Base-by-base conservation (phyloP, 306 rosid genomes). In the Dalbergia cochinchinensis region DNA sequence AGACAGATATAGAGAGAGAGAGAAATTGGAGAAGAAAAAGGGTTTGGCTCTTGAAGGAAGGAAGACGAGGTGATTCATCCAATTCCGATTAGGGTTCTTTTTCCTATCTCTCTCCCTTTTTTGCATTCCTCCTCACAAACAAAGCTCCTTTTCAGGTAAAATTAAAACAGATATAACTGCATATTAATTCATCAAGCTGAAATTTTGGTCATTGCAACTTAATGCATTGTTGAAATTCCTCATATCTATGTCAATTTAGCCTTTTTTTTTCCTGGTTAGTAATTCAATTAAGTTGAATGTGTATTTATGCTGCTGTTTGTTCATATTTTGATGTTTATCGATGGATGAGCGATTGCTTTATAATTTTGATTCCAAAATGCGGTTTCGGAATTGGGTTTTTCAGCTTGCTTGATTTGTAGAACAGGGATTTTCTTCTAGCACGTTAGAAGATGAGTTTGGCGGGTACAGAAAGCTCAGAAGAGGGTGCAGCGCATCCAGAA, bases 391-490 rank as follows among this genome's bases (percentile, higher is more conserved):
- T 55, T 75, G 54, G 4, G 20, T 31, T 39, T 6, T 68, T 50
- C 13, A 50, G 34, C 15, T n/a, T 31, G 9, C 10, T 61, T 26
- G 58, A 65, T 70, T 4, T 55, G 63, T 76, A 69, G 78, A 58
- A 16, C 39, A 19, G 19, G 34, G 78, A 80, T 42, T 54, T n/a
- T 70, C 0, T 4, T 37, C 7, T 37, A 74, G 66, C 35, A 31
- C 70, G 63, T 67, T 48, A 71, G 42, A 79, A 26, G 66, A 83
- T 79, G 87, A 83, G 86, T 79, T 42, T 71, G 45, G 45, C 4
- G 14, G 59, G 59, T 4, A 55, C 70, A 12, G 85, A 59, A 72
- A 73, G 73, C 78, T 82, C 85, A 34, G 86, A 72, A 48, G 84
- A 84, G 14, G 85, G 71, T 72, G 58, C 31, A 4, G 71, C 69